Base-by-base conservation (phyloP, 2,329 filamentous ascomycete genomes). In the Fonsecaea multimorphosa region DNA sequence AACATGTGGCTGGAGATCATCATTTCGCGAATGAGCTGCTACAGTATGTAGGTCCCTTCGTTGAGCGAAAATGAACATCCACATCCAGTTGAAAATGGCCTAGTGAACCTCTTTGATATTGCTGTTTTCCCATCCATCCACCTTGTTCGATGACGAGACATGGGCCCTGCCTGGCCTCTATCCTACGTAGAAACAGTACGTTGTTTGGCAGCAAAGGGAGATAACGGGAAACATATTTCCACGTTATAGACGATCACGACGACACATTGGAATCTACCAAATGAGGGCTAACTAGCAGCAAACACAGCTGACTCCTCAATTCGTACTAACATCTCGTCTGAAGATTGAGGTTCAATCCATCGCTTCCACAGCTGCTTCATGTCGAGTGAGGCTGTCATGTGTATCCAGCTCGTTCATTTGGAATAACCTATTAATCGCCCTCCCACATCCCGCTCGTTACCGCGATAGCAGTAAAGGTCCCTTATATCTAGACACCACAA, bases 401-500 rank as follows among this genome's bases (percentile, higher is more conserved):
- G n/a, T 49, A 19, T 49, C 44, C 44, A 49, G 11, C 44, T 49
- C 44, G 44, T 22, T 49, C 19, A 24, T 24, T 49, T 49, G 4
- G 19, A 49, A 49, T 24, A 49, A 6, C 3, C 11, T 2, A 49
- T 49, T 24, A 24, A 24, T 49, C 22, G 44, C 44, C n/a, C n/a
- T 22, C 44, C 9, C n/a, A 1, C 44, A 24, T 24, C 44, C 19
- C 44, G 16, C 9, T 49, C 22, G 44, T 24, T 12, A 24, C 22
- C 22, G 44, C 44, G 3, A 24, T 11, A 3, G 44, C 7, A 24
- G 11, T 24, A 24, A 49, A 24, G 44, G 19, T 49, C 22, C 44
- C 22, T 49, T 24, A 12, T 24, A 49, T 49, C 24, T 24, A 19
- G 16, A 58, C 34, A 27, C 63, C 63, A 19, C 44, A 61, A 65